Percentiles rank a stretch among this genome's conserved stretches.
These are phyloP conservation scores for Suillus placidus DNA, from an alignment of 768 basidiomycete species.

Conservation along the genomic window DNA sequence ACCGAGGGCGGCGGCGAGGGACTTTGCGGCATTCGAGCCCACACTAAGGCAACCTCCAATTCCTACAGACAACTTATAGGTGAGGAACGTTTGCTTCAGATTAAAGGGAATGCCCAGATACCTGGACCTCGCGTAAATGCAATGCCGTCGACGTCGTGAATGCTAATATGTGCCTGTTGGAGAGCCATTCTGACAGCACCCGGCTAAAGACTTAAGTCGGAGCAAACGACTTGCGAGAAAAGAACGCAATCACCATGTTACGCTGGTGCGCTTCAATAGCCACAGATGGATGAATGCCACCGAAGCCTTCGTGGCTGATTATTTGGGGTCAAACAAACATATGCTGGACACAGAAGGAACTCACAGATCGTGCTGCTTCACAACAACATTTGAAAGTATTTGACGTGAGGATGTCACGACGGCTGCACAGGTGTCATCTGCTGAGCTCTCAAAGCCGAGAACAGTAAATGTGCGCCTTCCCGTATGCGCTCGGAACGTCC, in stretches of 20 bases:
- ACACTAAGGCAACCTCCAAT: conserved; percentile 83
- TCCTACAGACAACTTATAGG: conserved; percentile 42
- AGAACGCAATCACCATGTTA: conserved; percentile 60
- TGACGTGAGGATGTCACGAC: conserved; percentile 71
- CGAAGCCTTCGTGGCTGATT: conserved; percentile 35
- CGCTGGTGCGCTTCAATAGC: conserved; percentile 80
- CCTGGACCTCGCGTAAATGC: conserved; percentile 92
- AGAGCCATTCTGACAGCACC: conserved; percentile 71
- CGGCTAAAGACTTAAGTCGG: conserved; percentile 51
- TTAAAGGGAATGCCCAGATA: conserved; percentile 27
- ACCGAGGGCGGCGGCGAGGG: conserved; percentile 72
- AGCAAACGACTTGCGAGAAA: neutral
- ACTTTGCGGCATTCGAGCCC: conserved; percentile 81
- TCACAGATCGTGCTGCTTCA: conserved; percentile 75
- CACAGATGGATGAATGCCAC: conserved; percentile 78
- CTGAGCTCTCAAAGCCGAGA: conserved; percentile 82
- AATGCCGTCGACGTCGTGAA: conserved; percentile 76
- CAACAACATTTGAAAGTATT: conserved; percentile 83
- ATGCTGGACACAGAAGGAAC: conserved; percentile 23
- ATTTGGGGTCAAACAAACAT: neutral
- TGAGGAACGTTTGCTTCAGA: conserved; percentile 12
- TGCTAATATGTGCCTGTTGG: conserved; percentile 57
- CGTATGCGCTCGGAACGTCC: neutral
- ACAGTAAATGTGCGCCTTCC: conserved; percentile 52
- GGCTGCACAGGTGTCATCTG: conserved; percentile 93